Evolutionary conservation across 495 filamentous ascomycete species (phyloP).

Genomic region (Ramalina intermedia): DNA sequence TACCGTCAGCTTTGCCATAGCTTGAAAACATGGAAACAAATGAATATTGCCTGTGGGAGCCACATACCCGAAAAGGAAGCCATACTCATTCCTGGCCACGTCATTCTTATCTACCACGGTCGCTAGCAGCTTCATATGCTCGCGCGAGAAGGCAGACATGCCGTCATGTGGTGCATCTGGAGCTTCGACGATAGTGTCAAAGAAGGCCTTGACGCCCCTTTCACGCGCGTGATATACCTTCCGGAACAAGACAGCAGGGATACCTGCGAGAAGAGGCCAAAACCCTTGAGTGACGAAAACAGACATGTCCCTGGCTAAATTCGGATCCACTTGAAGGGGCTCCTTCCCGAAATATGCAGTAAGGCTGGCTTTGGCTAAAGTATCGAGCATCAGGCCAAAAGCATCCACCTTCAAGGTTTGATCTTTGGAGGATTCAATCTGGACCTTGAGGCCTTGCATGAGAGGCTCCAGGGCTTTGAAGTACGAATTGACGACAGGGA

Average conservation of each 20-base stretch:
- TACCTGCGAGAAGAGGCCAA: neutral
- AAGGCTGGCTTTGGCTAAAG: neutral
- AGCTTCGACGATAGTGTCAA: neutral
- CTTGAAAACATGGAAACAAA: neutral
- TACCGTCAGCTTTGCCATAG: too few species aligned
- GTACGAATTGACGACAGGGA: neutral
- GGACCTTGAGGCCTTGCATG: neutral
- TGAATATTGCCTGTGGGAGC: neutral
- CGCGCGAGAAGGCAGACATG: neutral
- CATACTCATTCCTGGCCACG: neutral
- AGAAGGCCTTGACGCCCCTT: neutral
- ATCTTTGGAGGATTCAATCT: neutral
- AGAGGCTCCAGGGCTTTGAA: neutral
- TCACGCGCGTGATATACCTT: neutral
- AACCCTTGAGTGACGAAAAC: neutral
- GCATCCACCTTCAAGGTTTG: neutral
- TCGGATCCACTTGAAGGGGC: neutral
- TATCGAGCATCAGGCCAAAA: neutral
- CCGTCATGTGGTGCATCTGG: neutral
- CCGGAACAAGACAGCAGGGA: neutral
- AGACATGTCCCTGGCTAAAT: neutral
- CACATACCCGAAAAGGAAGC: neutral
- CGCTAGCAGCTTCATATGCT: neutral
- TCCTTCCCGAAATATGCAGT: neutral
- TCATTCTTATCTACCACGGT: neutral